These are phyloP conservation scores for Hippophae gyantsensis DNA, from an alignment of 306 rosid species.

Conservation along the genomic window DNA sequence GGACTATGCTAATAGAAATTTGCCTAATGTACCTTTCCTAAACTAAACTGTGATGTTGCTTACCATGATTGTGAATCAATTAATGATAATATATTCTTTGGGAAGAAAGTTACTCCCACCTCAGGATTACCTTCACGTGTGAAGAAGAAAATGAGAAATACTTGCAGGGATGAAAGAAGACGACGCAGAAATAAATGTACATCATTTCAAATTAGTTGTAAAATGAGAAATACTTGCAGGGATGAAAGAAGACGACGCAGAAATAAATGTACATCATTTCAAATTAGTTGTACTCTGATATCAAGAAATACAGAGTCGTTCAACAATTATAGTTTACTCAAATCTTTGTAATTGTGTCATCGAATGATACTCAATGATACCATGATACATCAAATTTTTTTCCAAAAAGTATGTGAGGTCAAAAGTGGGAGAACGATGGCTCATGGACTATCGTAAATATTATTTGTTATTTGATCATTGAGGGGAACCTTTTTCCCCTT, in stretches of 20 bases:
- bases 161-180: constrained; percentile 14
- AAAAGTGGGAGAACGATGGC: no score
- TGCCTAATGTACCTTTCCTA: constrained; percentile 11
- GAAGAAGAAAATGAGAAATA: constrained; percentile 8
- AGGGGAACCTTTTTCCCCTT: no score
- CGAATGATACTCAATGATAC: no score
- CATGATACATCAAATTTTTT: no score
- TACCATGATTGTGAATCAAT: constrained; percentile 61
- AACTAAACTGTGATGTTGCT: constrained; percentile 21
- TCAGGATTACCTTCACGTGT: constrained; percentile 55
- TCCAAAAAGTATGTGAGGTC: no score
- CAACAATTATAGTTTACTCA: no score
- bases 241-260: constrained; percentile 8
- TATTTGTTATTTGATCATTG: no score
- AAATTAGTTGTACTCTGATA: no score
- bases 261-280: neutral
- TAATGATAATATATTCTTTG: constrained; percentile 36
- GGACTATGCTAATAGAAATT: neutral
- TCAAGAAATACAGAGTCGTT: no score
- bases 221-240: neutral
- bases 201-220: neutral
- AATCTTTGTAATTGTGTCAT: no score
- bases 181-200: neutral
- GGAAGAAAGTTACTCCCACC: constrained; percentile 42
- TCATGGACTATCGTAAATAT: no score